Evolutionary conservation across 1,139 yeast genomes (phyloP), one percentile per base, ranked within the genome.

Genomic region (Candida frijolesensis): DNA sequence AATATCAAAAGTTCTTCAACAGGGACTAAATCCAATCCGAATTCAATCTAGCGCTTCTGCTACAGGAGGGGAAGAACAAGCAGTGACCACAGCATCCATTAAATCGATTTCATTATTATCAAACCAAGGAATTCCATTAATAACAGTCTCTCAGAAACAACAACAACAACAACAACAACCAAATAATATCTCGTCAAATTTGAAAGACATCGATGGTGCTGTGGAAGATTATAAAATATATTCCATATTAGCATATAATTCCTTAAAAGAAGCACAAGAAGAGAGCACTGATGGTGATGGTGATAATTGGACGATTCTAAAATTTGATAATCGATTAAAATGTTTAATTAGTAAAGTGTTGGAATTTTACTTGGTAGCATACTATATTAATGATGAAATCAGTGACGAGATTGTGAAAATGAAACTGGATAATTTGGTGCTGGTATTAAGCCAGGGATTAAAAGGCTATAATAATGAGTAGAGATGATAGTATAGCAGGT

Each of bases 391-490:
- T 9, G 59, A 54, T 11, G 39, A 72, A 68, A 49, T 48, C 50
- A 74, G 77, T 1, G 71, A 76, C 55, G 70, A 73, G 2, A 57
- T 76, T 19, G 83, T 83, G 25, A 71, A 79, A 51, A 65, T 71
- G 52, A 75, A 73, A 56, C 54, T 78, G 42, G 79, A 76, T 45
- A 70, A 66, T 49, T 60, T 79, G 40, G 60, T 60, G 5, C 52
- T 53, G 32, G 73, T 65, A 9, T 61, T 77, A 50, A 56, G 58
- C 14, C 55, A 61, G 37, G 80, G 79, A 3, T 65, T 77, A 46
- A 54, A 62, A 48, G 80, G 78, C 27, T 62, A 56, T 46, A 50
- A 37, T 40, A 42, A 42, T 32, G 32, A 39, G 33, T 35, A 42
- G 16, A 12, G 14, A 38, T 14, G 22, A 19, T 19, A 19, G 22